Conservation (phyloP, 495 filamentous ascomycete species). For the Thermothielavioides terrestris region DNA sequence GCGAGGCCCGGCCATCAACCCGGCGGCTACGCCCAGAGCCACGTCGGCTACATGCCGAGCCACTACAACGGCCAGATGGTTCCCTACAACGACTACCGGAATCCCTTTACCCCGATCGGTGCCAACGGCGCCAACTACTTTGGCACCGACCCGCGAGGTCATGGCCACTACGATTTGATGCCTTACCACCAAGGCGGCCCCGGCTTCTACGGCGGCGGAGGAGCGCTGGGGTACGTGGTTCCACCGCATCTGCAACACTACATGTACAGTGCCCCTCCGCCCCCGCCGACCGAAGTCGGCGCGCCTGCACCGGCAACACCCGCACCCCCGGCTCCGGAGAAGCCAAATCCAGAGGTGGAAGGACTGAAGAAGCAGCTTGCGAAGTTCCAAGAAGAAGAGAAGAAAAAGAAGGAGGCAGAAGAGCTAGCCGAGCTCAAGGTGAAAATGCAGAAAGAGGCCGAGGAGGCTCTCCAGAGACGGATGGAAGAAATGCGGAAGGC, state of each 20-base stretch:
- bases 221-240: conserved; percentile 5
- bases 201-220: conserved; percentile 20
- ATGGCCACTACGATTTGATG: conserved; percentile 42
- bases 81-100: conserved; percentile 34
- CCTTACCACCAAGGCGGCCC: conserved; percentile 28
- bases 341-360: conserved; percentile 39
- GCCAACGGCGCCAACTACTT: conserved; percentile 27
- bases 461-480: conserved; percentile 25
- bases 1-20: conserved; percentile 20
- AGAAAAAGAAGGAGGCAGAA: conserved; percentile 29
- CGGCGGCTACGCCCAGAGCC: conserved; percentile 33
- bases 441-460: conserved; percentile 36
- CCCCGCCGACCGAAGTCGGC: conserved; percentile 38
- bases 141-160: conserved; percentile 22
- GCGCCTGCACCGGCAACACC: conserved; percentile 27
- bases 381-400: conserved; percentile 24
- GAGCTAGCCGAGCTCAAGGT: conserved; percentile 38
- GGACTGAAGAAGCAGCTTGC: conserved; percentile 31
- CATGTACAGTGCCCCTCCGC: conserved; percentile 33
- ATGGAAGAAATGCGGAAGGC: conserved; percentile 35
- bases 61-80: conserved; percentile 32
- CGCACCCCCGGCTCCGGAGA: conserved; percentile 25
- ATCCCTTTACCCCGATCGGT: conserved; percentile 34
- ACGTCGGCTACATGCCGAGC: conserved; percentile 29
- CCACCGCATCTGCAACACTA: conserved; percentile 34